Percentiles rank a stretch among this genome's conserved stretches.
phyloP scores from a whole-genome alignment of 768 basidiomycete species.

The Russula abietina region DNA sequence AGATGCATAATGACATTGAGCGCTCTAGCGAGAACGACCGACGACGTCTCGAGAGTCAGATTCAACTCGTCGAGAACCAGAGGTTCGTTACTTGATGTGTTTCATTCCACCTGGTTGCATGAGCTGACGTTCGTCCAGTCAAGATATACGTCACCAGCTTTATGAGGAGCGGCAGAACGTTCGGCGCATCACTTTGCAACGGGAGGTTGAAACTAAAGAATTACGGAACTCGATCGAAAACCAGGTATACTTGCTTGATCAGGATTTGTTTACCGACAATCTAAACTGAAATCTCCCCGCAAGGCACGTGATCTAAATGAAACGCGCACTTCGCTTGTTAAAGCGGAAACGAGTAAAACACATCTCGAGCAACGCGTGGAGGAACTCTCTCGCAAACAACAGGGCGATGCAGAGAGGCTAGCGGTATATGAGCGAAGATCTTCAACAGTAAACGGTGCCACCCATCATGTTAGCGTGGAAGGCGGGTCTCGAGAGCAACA shows the following conservation, averaged over 20 bases:
- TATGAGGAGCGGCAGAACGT: constrained; percentile 66
- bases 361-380: constrained; percentile 70
- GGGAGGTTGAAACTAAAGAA: constrained; percentile 75
- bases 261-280: background rate
- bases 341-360: constrained; percentile 71
- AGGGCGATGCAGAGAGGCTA: constrained; percentile 78
- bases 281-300: background rate
- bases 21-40: constrained; percentile 79
- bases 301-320: constrained; percentile 61
- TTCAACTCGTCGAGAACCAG: constrained; percentile 73
- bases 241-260: constrained; percentile 40
- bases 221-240: constrained; percentile 67
- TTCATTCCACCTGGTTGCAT: background rate
- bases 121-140: constrained; percentile 37
- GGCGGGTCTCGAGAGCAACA: constrained; percentile 66
- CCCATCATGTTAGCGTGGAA: constrained; percentile 35
- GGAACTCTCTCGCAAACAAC: constrained; percentile 55
- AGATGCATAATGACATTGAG: constrained; percentile 85
- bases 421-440: constrained; percentile 76
- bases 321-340: constrained; percentile 62
- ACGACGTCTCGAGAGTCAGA: constrained; percentile 69
- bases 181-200: constrained; percentile 71
- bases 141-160: constrained; percentile 67
- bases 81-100: constrained; percentile 42
- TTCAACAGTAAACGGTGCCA: constrained; percentile 30